Evolutionary conservation across 2,329 filamentous ascomycete genomes (phyloP).

Genomic region (Aspergillus tanneri): DNA sequence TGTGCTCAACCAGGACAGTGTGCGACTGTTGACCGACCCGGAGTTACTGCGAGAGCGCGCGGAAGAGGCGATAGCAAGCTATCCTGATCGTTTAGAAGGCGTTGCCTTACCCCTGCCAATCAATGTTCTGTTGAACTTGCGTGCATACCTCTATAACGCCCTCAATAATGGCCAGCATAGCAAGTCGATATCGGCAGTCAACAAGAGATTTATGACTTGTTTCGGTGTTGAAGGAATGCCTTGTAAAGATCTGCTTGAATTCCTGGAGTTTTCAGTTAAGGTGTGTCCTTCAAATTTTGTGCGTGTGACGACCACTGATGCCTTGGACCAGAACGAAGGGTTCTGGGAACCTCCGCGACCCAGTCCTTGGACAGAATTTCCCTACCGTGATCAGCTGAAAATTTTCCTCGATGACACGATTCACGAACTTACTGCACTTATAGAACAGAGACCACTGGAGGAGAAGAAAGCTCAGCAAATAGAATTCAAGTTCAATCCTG

Average conservation of each 20-base stretch:
- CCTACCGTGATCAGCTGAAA: slow-evolving; percentile 42
- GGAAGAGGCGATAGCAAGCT: slow-evolving; percentile 50
- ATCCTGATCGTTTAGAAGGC: slow-evolving; percentile 56
- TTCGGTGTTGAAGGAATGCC: slow-evolving; percentile 57
- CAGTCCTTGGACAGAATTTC: slow-evolving; percentile 31
- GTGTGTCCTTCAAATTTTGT: slow-evolving; percentile 32
- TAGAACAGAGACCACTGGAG: slow-evolving; percentile 44
- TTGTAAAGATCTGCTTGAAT: slow-evolving; percentile 58
- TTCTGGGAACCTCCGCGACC: slow-evolving; percentile 47
- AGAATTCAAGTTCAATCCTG: slow-evolving; percentile 35
- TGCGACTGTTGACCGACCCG: slow-evolving; percentile 55
- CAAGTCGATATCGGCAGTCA: slow-evolving; percentile 57
- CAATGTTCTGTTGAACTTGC: slow-evolving; percentile 57
- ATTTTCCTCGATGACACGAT: slow-evolving; percentile 60
- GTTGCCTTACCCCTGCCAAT: slow-evolving; percentile 52
- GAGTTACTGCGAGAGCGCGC: slow-evolving; percentile 54
- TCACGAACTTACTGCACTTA: slow-evolving; percentile 56
- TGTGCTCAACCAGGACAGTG: slow-evolving; percentile 50
- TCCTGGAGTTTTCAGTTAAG: slow-evolving; percentile 56
- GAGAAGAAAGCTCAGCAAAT: slow-evolving; percentile 38
- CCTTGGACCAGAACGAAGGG: slow-evolving; percentile 33
- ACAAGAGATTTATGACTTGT: slow-evolving; percentile 63
- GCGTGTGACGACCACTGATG: neutral
- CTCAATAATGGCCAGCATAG: slow-evolving; percentile 51
- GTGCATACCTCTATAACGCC: slow-evolving; percentile 61